These are phyloP conservation scores for Teratosphaeria destructans DNA, from an alignment of 2,329 filamentous ascomycete genomes.

Conservation along the genomic window DNA sequence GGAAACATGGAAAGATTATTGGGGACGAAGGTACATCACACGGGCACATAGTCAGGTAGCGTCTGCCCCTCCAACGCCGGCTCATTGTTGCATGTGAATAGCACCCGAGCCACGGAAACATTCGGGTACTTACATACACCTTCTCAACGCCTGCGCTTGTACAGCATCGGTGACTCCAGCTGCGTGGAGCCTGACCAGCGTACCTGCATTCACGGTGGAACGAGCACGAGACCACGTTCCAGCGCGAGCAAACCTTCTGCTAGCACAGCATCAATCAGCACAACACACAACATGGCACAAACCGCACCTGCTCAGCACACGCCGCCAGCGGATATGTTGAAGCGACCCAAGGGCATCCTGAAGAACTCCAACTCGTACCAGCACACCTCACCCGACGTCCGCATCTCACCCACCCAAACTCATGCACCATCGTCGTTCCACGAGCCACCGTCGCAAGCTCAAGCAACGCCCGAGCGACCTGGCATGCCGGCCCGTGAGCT, in stretches of 20 bases:
- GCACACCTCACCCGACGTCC: slow-evolving; percentile 42
- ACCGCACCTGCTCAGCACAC: slow-evolving; percentile 16
- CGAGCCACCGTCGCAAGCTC: background rate
- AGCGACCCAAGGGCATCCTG: slow-evolving; percentile 59
- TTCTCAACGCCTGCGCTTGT: background rate
- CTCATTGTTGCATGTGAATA: background rate
- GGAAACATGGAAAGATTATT: background rate
- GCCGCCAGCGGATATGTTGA: slow-evolving; percentile 21
- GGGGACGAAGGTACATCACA: background rate
- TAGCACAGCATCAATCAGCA: background rate
- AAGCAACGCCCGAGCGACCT: slow-evolving; percentile 25
- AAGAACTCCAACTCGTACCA: slow-evolving; percentile 69
- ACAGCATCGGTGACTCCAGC: background rate
- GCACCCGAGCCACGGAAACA: background rate
- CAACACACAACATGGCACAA: slow-evolving; percentile 18
- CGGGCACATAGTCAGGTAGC: background rate
- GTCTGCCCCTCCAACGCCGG: background rate
- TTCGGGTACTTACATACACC: background rate
- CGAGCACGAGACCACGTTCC: background rate
- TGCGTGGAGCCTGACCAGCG: background rate
- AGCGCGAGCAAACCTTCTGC: background rate
- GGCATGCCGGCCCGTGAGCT: slow-evolving; percentile 38
- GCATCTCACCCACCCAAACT: slow-evolving; percentile 37
- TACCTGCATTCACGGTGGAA: background rate
- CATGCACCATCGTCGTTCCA: slow-evolving; percentile 6